Evolutionary conservation across 2,329 filamentous ascomycete genomes (phyloP), one percentile per base, ranked within the genome.

Genomic region (Pleoardoris graminearum): DNA sequence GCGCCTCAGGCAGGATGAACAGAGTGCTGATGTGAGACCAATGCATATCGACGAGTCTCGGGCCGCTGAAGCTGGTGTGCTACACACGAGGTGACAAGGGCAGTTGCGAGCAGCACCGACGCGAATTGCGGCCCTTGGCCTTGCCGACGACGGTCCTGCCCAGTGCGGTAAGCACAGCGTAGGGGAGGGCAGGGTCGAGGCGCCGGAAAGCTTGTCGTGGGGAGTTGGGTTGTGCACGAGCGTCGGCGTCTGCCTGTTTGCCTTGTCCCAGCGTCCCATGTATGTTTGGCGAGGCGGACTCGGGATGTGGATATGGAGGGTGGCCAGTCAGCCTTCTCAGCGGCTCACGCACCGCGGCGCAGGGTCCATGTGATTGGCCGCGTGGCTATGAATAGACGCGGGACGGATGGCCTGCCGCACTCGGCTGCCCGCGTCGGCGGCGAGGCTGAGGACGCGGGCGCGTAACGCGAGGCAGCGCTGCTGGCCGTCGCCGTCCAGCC

Each of bases 1-100:
- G 45, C 52, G 50, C 55, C 19, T 53, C 46, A 51, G 53, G 59
- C 50, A 61, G 55, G 39, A 53, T 51, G 39, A 50, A 36, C 32
- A 51, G 43, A 21, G 36, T 51, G 46, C 42, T 30, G 48, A 54
- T 38, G 42, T 46, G 47, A 49, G 50, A 51, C 21, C 30, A 27
- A 14, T 38, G 25, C 25, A 43, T 17, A 36, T 41, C 22, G 19
- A 14, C 44, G 12, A 11, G 21, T 21, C 3, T 43, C 39, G 27
- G 25, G 17, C 39, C 25, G 39, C 16, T 19, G 39, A 12, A 19
- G 23, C 22, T 25, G 14, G 21, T 4, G 16, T n/a, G n/a, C n/a
- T n/a, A n/a, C n/a, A n/a, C n/a, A n/a, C n/a, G n/a, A n/a, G n/a
- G n/a, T n/a, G n/a, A n/a, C n/a, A n/a, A n/a, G n/a, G n/a, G n/a